Evolutionary conservation across 495 filamentous ascomycete genomes (phyloP), one percentile per base, ranked within the genome.

Genomic region (Aspergillus heteromorphus): DNA sequence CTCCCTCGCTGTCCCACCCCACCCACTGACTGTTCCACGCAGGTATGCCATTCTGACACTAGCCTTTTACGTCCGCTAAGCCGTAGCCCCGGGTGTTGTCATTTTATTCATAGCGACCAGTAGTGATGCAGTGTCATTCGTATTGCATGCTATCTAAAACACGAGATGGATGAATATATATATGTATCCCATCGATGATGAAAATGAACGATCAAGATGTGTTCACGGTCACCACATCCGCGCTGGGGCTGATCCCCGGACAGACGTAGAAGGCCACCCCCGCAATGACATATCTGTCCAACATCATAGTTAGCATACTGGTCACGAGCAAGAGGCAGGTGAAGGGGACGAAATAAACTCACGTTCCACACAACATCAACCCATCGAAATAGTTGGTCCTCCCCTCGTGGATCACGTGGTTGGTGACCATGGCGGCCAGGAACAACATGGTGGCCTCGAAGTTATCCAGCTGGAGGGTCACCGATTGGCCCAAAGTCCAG

Each of bases 1-100:
- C 16, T 29, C 21, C 6, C 4, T 18, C 30, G 21, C 6, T 29
- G 0, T 18, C 8, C n/a, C n/a, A 13, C 5, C n/a, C 11, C 11
- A 9, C 2, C 13, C n/a, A n/a, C 34, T 38, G 5, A 38, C 13
- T 13, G 34, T 38, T 13, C 0, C 5, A 38, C 7, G 6, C 40
- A 80, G 78, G 31, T 90, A 91, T 57, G 65, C 82, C 31, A 91
- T 91, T 52, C 90, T 92, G 55, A 87, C 85, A 0, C 70, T 91
- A 7, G 87, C 87, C 16, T 92, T 92, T 69, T 88, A 82, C 61
- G 86, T 88, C 25, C 88, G 82, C 53, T 53, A 38, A 45, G 40
- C 14, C 34, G 34, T 38, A 38, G 34, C 34, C 13, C 1, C n/a
- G 10, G 13, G 1, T 4, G 9, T 1, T 34, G 2, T 34, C 14